phyloP scores from a whole-genome alignment of 495 filamentous ascomycete genomes.

The Xanthoparmelia taractica region DNA sequence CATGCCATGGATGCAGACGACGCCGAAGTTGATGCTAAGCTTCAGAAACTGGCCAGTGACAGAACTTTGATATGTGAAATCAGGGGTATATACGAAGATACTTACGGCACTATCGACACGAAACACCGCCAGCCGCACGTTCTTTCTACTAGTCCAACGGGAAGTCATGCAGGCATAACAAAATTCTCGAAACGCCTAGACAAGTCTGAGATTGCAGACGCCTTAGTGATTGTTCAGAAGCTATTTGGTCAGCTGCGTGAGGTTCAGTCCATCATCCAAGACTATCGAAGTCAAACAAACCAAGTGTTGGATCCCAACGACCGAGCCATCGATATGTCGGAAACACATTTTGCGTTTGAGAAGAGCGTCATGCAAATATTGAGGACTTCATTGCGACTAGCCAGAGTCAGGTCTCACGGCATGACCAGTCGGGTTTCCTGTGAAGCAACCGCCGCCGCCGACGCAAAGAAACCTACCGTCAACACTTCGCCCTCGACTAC shows the following conservation, averaged over 20 bases:
- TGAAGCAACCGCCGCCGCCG: neutral
- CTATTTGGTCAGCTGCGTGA: constrained; percentile 16
- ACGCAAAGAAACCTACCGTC: neutral
- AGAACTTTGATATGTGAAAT: constrained; percentile 35
- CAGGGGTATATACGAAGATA: constrained; percentile 39
- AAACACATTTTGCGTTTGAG: neutral
- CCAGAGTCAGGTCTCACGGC: neutral
- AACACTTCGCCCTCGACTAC: neutral
- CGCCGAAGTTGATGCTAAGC: constrained; percentile 22
- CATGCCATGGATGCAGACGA: constrained; percentile 26
- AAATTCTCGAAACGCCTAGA: constrained; percentile 8
- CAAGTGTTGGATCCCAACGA: neutral
- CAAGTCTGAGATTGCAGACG: constrained; percentile 18
- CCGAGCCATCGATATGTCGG: neutral
- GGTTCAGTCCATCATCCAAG: constrained; percentile 10
- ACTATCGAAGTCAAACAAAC: constrained; percentile 18
- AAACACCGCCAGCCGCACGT: constrained; percentile 30
- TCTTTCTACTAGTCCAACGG: neutral
- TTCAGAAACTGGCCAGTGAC: constrained; percentile 27
- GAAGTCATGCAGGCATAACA: neutral
- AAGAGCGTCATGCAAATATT: neutral
- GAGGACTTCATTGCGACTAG: neutral
- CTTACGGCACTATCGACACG: constrained; percentile 39
- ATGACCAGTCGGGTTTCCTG: neutral
- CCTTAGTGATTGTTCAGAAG: constrained; percentile 21